phyloP scores from a whole-genome alignment of 129 eudicot species.

The Chrysanthemum lavandulifolium region DNA sequence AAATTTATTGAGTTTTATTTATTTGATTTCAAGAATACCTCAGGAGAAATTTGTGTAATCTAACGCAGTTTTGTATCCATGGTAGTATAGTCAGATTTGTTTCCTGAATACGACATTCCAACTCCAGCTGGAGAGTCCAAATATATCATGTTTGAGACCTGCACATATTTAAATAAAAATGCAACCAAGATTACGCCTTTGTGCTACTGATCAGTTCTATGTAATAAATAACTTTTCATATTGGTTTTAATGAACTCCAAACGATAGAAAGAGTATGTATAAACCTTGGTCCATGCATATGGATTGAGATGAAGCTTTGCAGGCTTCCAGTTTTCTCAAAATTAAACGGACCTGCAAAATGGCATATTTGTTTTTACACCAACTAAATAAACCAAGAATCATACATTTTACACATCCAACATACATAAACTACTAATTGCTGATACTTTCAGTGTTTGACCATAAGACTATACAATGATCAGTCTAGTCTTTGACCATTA shows the following conservation, averaged over 20 bases:
- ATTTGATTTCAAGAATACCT: conserved; percentile 48
- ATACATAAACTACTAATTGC: conserved; percentile 10
- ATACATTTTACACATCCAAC: background rate
- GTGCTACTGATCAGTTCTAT: background rate
- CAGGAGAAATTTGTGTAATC: conserved; percentile 83
- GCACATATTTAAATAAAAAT: conserved; percentile 7
- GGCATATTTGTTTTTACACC: conserved; percentile 12
- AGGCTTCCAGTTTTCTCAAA: conserved; percentile 64
- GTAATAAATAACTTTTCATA: conserved; percentile 9
- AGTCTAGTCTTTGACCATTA: no score
- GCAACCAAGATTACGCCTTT: no score
- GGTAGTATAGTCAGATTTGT: conserved; percentile 63
- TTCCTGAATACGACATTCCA: conserved; percentile 79
- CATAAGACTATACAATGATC: no score
- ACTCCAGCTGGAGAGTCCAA: conserved; percentile 98
- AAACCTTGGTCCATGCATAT: conserved; percentile 89
- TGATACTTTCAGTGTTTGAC: background rate
- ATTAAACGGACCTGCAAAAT: conserved; percentile 80
- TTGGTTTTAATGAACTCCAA: conserved; percentile 12
- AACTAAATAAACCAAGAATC: background rate
- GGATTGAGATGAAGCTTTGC: conserved; percentile 83
- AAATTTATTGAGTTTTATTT: no score
- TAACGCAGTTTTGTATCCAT: conserved; percentile 74
- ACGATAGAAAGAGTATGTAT: background rate
- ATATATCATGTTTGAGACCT: conserved; percentile 84